Evolutionary conservation across 2,329 filamentous ascomycete genomes (phyloP).

Genomic region (Biscogniauxia sp.): DNA sequence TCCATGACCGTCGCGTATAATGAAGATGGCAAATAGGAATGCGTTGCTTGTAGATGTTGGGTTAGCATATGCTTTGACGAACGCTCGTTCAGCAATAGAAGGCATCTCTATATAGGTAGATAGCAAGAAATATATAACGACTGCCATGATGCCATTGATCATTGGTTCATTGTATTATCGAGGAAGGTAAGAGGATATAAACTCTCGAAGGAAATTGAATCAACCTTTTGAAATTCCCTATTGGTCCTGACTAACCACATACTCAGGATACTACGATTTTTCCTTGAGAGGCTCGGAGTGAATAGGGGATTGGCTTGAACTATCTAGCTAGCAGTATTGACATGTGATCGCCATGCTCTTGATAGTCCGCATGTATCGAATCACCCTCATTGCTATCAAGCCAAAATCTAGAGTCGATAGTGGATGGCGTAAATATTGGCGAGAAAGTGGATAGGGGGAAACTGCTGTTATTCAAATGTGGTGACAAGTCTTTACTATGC

Average conservation of each 20-base stretch:
- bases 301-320: slow-evolving; percentile 17
- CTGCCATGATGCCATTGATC: not conserved
- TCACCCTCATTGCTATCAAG: not conserved
- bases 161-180: not conserved
- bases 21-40: not conserved
- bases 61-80: slow-evolving; percentile 8
- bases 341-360: not conserved
- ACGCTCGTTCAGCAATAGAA: slow-evolving; percentile 1
- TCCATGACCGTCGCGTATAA: not conserved
- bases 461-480: not conserved
- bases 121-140: not conserved
- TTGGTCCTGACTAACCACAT: slow-evolving; percentile 35
- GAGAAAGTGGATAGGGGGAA: not conserved
- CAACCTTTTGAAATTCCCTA: slow-evolving; percentile 42
- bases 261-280: slow-evolving; percentile 24
- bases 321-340: not conserved
- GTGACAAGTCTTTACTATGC: not conserved
- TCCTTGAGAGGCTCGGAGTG: slow-evolving; percentile 25
- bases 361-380: not conserved
- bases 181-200: slow-evolving; percentile 13
- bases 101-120: slow-evolving; percentile 10
- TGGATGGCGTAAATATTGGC: not conserved
- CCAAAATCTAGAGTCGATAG: not conserved
- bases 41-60: slow-evolving; percentile 19
- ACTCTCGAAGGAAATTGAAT: slow-evolving; percentile 30